A percentile compares a stretch with the other conserved stretches of the same genome.
Evolutionary conservation across 2,329 filamentous ascomycete species (phyloP).

Genomic region (Hortaea sp.): DNA sequence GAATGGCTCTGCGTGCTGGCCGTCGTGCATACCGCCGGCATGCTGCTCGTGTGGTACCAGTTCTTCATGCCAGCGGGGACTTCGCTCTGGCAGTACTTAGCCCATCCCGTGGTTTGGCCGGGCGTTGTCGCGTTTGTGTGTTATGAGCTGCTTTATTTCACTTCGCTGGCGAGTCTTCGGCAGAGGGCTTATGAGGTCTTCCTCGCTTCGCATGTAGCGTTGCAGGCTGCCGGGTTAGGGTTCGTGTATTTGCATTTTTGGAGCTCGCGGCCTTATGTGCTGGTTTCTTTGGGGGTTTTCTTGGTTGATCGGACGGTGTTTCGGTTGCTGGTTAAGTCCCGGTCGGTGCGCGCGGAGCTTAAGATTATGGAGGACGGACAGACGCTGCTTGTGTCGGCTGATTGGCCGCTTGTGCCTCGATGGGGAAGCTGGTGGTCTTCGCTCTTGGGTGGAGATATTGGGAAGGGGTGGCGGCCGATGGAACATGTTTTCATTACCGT

Average conservation of each 20-base stretch:
- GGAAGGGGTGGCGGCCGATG: slow-evolving; percentile 47
- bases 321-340: slow-evolving; percentile 44
- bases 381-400: slow-evolving; percentile 42
- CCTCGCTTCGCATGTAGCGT: slow-evolving; percentile 46
- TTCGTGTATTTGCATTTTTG: slow-evolving; percentile 53
- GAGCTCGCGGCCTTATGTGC: slow-evolving; percentile 44
- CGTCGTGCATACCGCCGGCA: slow-evolving; percentile 44
- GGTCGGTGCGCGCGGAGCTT: slow-evolving; percentile 39
- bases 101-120: slow-evolving; percentile 41
- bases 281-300: slow-evolving; percentile 46
- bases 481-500: slow-evolving; percentile 56
- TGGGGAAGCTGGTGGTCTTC: slow-evolving; percentile 7
- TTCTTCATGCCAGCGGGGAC: slow-evolving; percentile 35
- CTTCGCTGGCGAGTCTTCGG: slow-evolving; percentile 50
- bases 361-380: slow-evolving; percentile 46
- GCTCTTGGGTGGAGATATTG: slow-evolving; percentile 18
- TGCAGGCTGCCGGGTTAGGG: slow-evolving; percentile 46
- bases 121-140: slow-evolving; percentile 46
- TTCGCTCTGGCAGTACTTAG: slow-evolving; percentile 41
- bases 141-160: slow-evolving; percentile 54
- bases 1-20: slow-evolving; percentile 53
- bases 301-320: slow-evolving; percentile 48
- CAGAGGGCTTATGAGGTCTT: slow-evolving; percentile 55
- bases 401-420: slow-evolving; percentile 27
- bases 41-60: slow-evolving; percentile 47